Conservation (phyloP, 257 asterid species). For the Plantago major region DNA sequence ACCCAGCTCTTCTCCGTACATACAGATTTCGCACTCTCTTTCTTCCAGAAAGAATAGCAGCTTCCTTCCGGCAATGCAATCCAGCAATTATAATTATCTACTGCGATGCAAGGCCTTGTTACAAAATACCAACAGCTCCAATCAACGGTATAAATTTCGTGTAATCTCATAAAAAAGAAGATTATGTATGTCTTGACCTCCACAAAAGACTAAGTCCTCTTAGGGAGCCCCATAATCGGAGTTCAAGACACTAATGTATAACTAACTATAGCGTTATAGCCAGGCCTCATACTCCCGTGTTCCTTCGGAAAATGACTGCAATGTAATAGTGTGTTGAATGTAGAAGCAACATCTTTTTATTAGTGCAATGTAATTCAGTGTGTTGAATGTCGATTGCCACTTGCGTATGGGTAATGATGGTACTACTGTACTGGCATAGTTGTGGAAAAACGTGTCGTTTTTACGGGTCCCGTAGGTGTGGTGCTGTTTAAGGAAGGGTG, state of each 20-base stretch:
- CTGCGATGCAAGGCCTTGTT: slow-evolving; percentile 35
- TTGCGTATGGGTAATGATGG: too few species aligned
- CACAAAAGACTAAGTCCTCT: neutral
- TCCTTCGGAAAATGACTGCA: neutral
- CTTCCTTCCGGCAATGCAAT: slow-evolving; percentile 1
- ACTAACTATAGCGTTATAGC: neutral
- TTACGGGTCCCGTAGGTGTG: too few species aligned
- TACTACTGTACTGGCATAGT: too few species aligned
- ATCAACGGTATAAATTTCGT: slow-evolving; percentile 2
- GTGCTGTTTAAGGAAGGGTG: too few species aligned
- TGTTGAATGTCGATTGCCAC: neutral
- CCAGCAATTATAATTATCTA: slow-evolving; percentile 17
- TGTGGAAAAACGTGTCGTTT: too few species aligned
- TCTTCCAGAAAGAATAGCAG: slow-evolving; percentile 88
- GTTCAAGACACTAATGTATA: slow-evolving; percentile 4
- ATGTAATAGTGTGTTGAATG: slow-evolving; percentile 8
- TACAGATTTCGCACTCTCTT: slow-evolving; percentile 90
- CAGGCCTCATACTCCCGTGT: slow-evolving; percentile 3
- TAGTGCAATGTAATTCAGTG: too few species aligned
- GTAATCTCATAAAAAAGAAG: slow-evolving; percentile 8
- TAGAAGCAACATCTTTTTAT: neutral
- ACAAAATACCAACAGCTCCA: slow-evolving; percentile 12
- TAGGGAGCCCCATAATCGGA: slow-evolving; percentile 6
- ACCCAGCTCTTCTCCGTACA: slow-evolving; percentile 99
- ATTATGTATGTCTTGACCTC: slow-evolving; percentile 10